Base-by-base conservation (phyloP, 2,329 filamentous ascomycete genomes). In the Colletotrichum phormii region DNA sequence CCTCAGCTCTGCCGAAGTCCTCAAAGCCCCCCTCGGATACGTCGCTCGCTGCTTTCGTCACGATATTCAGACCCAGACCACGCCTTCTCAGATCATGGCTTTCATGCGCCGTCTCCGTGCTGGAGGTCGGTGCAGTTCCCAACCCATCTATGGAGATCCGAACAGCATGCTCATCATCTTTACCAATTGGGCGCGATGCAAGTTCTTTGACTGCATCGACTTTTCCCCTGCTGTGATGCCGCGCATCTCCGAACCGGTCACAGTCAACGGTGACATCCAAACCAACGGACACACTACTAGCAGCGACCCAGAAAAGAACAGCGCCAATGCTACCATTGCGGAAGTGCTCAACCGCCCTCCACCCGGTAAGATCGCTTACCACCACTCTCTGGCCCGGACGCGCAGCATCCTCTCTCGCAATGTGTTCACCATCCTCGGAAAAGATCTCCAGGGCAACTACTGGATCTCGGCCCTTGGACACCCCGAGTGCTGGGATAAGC, bases 131-230 rank as follows among this genome's bases (percentile, higher is more conserved):
- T 76, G 76, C 15, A 71, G 75, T 13, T 64, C 75, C 0, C 71
- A 76, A 0, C 60, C 81, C 1, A 13, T 81, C 1, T 82, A 79
- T 42, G 82, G 84, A 5, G 77, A 80, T 12, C 46, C 80, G 0
- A 75, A 78, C 49, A 77, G 77, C 46, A 42, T 80, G 12, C 76
- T 85, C 8, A 65, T 86, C n/a, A 68, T 75, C 2, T 78, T 82
- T 46, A 82, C 78, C 9, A 86, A 86, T 72, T 84, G 83, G 82
- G 77, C 79, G 5, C 80, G 80, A 55, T 81, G 77, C 8, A 76
- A 80, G 49, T 76, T 86, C 26, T 82, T 80, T 55, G 75, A 80
- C 2, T 67, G 75, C 1, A 75, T 78, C 7, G 83, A 86, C 75
- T 86, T 86, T 61, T 77, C 78, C 4, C 70, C 77, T 1, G 81